Base-by-base conservation (phyloP, 2,329 filamentous ascomycete species). In the Aspergillus fischeri region DNA sequence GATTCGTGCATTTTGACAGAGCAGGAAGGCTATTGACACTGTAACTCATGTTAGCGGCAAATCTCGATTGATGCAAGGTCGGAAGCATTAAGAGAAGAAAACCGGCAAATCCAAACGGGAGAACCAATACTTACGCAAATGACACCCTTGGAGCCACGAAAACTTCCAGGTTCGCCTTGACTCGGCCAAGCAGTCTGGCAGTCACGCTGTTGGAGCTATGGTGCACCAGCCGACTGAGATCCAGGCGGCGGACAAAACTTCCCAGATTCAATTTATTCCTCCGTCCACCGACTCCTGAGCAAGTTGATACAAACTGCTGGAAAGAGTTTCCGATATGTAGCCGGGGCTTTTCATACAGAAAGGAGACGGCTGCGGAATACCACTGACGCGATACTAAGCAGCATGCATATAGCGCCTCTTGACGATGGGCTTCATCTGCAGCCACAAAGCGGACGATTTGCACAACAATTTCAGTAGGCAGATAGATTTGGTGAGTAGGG, bases 121-220 rank as follows among this genome's bases (percentile, higher is more conserved):
- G 41, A 20, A 14, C 8, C 10, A 17, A 20, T n/a, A 70, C 77
- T 67, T 63, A 79, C 76, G 80, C 80, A 63, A 87, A 86, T 3
- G 80, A 81, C 4, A 81, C 77, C 58, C 82, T 81, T 1, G 85
- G 85, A 1, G 84, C 83, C 49, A 80, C 68, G 65, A 86, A 86
- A n/a, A 72, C 68, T 59, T 81, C 74, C 20, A 87, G 66, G 1
- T 73, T 78, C 5, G 71, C 68, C 59, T 83, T 85, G 1, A 82
- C 78, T 51, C 82, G 74, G 25, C 81, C 77, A 3, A 87, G 72
- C 7, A 87, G 69, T 32, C 83, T 78, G 21, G 83, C 81, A 0
- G 84, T 86, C 9, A 79, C 70, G 51, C 81, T 82, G 62, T 82
- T 84, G 55, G 77, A 81, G 59, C 82, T 81, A 62, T 86, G 81